A percentile compares a stretch with the other conserved stretches of the same genome.
These are phyloP conservation scores for Yarrowia galli DNA, from an alignment of 1,139 yeast species.

Conservation along the genomic window DNA sequence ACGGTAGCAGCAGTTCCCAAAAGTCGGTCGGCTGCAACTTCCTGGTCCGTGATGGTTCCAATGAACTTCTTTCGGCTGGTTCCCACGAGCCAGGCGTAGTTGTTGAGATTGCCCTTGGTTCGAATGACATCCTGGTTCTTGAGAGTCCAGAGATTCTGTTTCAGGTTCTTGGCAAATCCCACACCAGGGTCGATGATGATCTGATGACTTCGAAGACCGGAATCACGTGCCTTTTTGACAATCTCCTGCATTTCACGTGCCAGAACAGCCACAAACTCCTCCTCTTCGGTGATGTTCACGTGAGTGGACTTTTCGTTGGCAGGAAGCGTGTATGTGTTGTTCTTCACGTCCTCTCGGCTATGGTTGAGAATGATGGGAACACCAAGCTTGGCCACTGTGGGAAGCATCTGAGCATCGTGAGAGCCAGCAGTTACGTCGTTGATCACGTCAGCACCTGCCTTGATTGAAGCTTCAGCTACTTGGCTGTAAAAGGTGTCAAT, in stretches of 20 bases:
- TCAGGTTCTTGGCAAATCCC: conserved; percentile 83
- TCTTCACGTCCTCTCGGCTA: conserved; percentile 69
- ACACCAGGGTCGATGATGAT: conserved; percentile 91
- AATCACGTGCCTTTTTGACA: conserved; percentile 62
- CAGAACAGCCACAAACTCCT: conserved; percentile 56
- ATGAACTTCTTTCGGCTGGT: conserved; percentile 88
- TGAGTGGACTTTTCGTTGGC: conserved; percentile 39
- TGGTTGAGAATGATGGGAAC: conserved; percentile 87
- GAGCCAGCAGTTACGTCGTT: conserved; percentile 90
- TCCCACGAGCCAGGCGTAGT: conserved; percentile 76
- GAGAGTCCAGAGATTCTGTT: conserved; percentile 73
- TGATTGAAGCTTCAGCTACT: conserved; percentile 74
- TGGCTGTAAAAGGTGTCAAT: conserved; percentile 81
- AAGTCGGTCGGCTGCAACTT: conserved; percentile 63
- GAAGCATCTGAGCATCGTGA: conserved; percentile 69
- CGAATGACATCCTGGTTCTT: conserved; percentile 56
- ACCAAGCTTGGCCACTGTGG: conserved; percentile 64
- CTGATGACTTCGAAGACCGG: conserved; percentile 88
- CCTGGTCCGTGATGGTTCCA: conserved; percentile 65
- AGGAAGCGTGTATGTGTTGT: conserved; percentile 55
- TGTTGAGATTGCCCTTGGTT: conserved; percentile 52
- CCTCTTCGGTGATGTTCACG: conserved; percentile 49
- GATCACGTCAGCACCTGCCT: conserved; percentile 86
- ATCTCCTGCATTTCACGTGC: conserved; percentile 69
- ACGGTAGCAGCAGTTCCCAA: conserved; percentile 81